Conservation (phyloP, 2,329 filamentous ascomycete species). For the Penicillium janthinellum region DNA sequence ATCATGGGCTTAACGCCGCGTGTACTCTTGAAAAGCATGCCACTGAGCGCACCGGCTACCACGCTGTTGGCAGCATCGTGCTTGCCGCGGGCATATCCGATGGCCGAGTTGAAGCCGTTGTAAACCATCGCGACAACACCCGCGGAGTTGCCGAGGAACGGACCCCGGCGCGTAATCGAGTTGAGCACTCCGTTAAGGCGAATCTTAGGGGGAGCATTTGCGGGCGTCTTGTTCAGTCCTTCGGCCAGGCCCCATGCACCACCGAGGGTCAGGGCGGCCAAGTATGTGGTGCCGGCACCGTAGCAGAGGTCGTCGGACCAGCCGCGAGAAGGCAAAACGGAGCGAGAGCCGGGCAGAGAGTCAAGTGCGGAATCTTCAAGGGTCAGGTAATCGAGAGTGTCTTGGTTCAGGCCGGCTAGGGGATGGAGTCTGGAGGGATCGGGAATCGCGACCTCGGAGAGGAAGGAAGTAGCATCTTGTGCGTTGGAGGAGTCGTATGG, state of each 20-base stretch:
- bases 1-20: slow-evolving; percentile 87
- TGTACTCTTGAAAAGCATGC: slow-evolving; percentile 96
- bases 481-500: slow-evolving; percentile 72
- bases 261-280: slow-evolving; percentile 81
- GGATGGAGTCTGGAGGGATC: slow-evolving; percentile 91
- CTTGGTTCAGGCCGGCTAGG: slow-evolving; percentile 87
- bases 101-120: slow-evolving; percentile 85
- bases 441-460: slow-evolving; percentile 73
- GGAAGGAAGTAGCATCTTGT: slow-evolving; percentile 83
- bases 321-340: slow-evolving; percentile 88
- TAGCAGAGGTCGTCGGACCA: slow-evolving; percentile 99
- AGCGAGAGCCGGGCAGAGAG: slow-evolving; percentile 80
- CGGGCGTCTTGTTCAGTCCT: slow-evolving; percentile 71
- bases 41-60: slow-evolving; percentile 79
- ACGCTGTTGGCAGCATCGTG: slow-evolving; percentile 91
- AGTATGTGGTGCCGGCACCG: slow-evolving; percentile 90
- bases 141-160: slow-evolving; percentile 93
- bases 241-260: slow-evolving; percentile 92
- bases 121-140: slow-evolving; percentile 96
- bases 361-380: slow-evolving; percentile 90
- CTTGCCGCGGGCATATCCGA: slow-evolving; percentile 77
- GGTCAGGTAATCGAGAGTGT: slow-evolving; percentile 90
- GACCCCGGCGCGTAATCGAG: slow-evolving; percentile 86
- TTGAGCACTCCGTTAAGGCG: slow-evolving; percentile 93
- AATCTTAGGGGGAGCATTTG: slow-evolving; percentile 81